Conservation (phyloP, 495 filamentous ascomycete species). For the Tricharina praecox region DNA sequence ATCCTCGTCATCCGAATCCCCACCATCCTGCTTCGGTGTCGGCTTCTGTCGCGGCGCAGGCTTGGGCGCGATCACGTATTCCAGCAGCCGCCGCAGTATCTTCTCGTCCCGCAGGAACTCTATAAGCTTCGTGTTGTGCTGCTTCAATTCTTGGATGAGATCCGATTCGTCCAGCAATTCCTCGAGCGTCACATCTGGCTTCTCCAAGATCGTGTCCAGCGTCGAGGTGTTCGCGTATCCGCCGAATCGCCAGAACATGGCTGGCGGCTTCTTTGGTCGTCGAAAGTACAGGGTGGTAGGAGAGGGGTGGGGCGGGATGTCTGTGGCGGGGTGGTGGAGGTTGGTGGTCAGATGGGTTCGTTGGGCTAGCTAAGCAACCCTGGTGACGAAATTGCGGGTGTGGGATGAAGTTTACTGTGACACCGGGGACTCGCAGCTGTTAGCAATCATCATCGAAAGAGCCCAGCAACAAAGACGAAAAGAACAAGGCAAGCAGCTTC, state of each 20-base stretch:
- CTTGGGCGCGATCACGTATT: constrained; percentile 74
- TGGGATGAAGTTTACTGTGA: not conserved
- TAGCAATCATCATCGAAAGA: too few species aligned
- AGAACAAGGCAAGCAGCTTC: too few species aligned
- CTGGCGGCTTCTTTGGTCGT: constrained; percentile 21
- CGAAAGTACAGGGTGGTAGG: not conserved
- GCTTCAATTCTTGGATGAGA: constrained; percentile 90
- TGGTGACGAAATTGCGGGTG: not conserved
- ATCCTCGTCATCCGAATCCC: constrained; percentile 40
- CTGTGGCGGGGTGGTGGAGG: constrained; percentile 9
- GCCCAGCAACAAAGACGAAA: too few species aligned
- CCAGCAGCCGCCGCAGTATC: constrained; percentile 70
- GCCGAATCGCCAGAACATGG: constrained; percentile 98
- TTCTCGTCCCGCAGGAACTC: constrained; percentile 82
- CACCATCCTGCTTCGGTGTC: constrained; percentile 37
- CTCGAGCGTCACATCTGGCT: constrained; percentile 82
- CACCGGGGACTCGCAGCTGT: too few species aligned
- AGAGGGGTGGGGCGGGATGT: constrained; percentile 1
- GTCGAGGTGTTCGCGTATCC: constrained; percentile 94
- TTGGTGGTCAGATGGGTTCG: too few species aligned
- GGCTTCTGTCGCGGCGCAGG: constrained; percentile 30
- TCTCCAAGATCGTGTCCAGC: constrained; percentile 90
- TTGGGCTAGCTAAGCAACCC: constrained; percentile 9
- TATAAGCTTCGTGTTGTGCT: constrained; percentile 94
- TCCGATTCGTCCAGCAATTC: constrained; percentile 92